Evolutionary conservation across 2,329 filamentous ascomycete species (phyloP).

Genomic region (Aurifilum marmelostoma): DNA sequence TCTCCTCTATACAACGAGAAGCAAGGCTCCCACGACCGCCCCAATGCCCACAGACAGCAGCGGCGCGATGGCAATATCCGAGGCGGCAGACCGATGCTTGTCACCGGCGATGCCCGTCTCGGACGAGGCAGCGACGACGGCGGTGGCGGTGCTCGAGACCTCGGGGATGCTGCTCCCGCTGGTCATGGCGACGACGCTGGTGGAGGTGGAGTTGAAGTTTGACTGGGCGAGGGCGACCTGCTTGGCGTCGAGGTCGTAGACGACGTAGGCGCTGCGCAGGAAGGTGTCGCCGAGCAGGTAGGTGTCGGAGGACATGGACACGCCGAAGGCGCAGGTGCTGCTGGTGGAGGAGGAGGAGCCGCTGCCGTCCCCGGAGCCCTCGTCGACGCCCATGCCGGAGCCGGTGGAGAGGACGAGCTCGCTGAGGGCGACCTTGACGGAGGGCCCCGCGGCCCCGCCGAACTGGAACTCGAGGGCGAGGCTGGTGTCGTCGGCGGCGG

Average conservation of each 20-base stretch:
- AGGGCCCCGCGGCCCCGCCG: slow-evolving; percentile 42
- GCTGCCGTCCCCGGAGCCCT: slow-evolving; percentile 33
- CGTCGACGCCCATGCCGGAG: slow-evolving; percentile 34
- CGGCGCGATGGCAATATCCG: background rate
- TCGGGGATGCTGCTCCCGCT: slow-evolving; percentile 16
- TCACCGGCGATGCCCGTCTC: slow-evolving; percentile 1
- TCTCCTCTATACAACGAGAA: slow-evolving; percentile 1
- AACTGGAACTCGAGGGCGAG: slow-evolving; percentile 34
- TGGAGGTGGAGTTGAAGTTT: slow-evolving; percentile 50
- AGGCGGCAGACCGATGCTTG: slow-evolving; percentile 4
- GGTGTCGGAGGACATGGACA: slow-evolving; percentile 30
- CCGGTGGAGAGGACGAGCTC: slow-evolving; percentile 47
- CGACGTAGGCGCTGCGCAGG: slow-evolving; percentile 54
- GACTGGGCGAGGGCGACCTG: slow-evolving; percentile 57
- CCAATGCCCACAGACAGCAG: slow-evolving; percentile 4
- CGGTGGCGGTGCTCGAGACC: slow-evolving; percentile 14
- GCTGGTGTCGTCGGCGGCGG: slow-evolving; percentile 43
- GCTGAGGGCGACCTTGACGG: slow-evolving; percentile 38
- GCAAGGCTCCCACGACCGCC: background rate
- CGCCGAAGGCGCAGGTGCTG: slow-evolving; percentile 16
- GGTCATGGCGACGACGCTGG: slow-evolving; percentile 38
- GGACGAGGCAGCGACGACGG: background rate
- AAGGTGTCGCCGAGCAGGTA: slow-evolving; percentile 52
- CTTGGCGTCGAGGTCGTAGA: slow-evolving; percentile 56
- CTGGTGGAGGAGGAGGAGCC: background rate